Evolutionary conservation across 495 filamentous ascomycete genomes (phyloP).

Genomic region (Penicillium dipodomyicola): DNA sequence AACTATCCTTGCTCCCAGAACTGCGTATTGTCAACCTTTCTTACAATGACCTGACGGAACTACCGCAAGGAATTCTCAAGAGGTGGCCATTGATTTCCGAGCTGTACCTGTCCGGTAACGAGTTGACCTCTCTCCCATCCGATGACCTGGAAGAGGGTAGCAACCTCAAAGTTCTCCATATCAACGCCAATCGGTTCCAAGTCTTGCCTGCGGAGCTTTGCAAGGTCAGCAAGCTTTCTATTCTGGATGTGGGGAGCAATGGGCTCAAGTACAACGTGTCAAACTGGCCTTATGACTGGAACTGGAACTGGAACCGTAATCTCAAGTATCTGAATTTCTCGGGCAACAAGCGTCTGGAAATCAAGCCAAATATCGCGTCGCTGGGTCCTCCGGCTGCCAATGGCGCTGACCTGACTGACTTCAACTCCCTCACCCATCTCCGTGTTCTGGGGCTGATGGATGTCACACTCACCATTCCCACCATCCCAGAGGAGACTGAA

Average conservation of each 20-base stretch:
- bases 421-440: conserved; percentile 80
- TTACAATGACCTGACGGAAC: conserved; percentile 89
- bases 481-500: conserved; percentile 89
- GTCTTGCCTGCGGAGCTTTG: conserved; percentile 93
- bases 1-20: conserved; percentile 78
- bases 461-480: conserved; percentile 89
- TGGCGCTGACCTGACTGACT: conserved; percentile 82
- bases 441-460: conserved; percentile 95
- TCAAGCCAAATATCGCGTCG: conserved; percentile 73
- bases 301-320: conserved; percentile 98
- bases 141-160: conserved; percentile 91
- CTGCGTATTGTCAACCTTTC: conserved; percentile 88
- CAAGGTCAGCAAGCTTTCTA: conserved; percentile 83
- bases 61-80: conserved; percentile 82
- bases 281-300: conserved; percentile 99
- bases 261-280: conserved; percentile 98
- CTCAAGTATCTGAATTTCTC: conserved; percentile 95
- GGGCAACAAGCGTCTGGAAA: conserved; percentile 95
- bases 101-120: conserved; percentile 93
- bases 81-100: conserved; percentile 86
- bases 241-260: conserved; percentile 94
- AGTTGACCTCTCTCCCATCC: conserved; percentile 83
- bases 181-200: conserved; percentile 97
- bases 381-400: conserved; percentile 46
- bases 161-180: conserved; percentile 82